A percentile compares a stretch with the other conserved stretches of the same genome.
Conservation (phyloP, 257 asterid genomes). For the Solanum dulcamara region DNA sequence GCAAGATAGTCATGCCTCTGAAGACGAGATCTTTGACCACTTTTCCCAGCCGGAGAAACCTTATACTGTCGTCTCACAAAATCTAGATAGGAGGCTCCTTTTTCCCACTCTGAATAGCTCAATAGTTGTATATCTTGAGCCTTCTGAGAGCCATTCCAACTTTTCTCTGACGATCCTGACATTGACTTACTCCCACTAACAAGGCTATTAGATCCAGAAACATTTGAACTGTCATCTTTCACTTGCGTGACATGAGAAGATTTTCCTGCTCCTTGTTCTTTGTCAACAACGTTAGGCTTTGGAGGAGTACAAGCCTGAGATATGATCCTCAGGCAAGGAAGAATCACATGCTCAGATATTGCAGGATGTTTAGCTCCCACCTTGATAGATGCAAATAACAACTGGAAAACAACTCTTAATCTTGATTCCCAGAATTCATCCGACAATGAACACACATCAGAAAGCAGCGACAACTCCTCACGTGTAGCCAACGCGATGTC, state of each 20-base stretch:
- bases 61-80: conserved; percentile 95
- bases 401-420: conserved; percentile 81
- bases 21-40: conserved; percentile 72
- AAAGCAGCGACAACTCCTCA: conserved; percentile 83
- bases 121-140: conserved; percentile 73
- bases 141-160: conserved; percentile 71
- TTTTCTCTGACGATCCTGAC: conserved; percentile 50
- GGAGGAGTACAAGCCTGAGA: conserved; percentile 98
- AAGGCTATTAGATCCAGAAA: conserved; percentile 46
- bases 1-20: conserved; percentile 75
- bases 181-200: conserved; percentile 38
- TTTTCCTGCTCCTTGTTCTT: conserved; percentile 61
- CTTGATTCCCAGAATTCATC: conserved; percentile 99
- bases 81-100: conserved; percentile 96
- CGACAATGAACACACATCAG: conserved; percentile 87
- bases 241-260: conserved; percentile 37
- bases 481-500: conserved; percentile 92
- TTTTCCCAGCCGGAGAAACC: conserved; percentile 68
- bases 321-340: conserved; percentile 90
- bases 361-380: conserved; percentile 98
- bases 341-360: conserved; percentile 88
- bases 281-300: conserved; percentile 77
- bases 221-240: conserved; percentile 51
- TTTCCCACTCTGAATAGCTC: conserved; percentile 98
- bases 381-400: conserved; percentile 88